Evolutionary conservation across 2,329 filamentous ascomycete species (phyloP), one percentile per base, ranked within the genome.

Genomic region (Xylaria sp.): DNA sequence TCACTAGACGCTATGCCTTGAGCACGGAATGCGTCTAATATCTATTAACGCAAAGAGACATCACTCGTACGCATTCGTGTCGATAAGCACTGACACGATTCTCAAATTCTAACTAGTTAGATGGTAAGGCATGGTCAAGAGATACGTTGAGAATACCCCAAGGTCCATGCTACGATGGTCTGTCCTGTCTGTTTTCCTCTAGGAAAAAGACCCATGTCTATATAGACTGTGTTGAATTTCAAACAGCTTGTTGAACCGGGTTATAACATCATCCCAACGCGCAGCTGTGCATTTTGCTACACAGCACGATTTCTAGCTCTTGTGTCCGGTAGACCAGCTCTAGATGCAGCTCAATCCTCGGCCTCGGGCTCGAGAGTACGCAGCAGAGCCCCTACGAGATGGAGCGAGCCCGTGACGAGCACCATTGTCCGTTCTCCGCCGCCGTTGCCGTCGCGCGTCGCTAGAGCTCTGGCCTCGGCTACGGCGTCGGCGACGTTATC

Each of bases 361-460:
- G 70, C 70, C 12, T 78, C 76, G 8, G 80, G 80, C 70, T 82
- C 92, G 61, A 96, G 76, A 0, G 91, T 87, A 74, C 91, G 89
- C 55, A 96, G 79, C 47, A 93, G 80, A 11, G 90, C 91, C 7
- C 93, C 92, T 0, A 94, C 92, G 40, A 97, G 82, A 80, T 96
- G 90, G 72, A 96, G 78, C 74, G 92, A 96, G 2, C 93, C 93
- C 14, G 93, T 96, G 9, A 92, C 88, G 57, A 97, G 78, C 7
- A 74, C 70, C 0, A 89, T 86, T 74, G 87, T 85, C 15, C 87
- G 80, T 2, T 62, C 31, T 67, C 31, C n/a, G 52, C 23, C 33
- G 15, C 31, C 19, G 4, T 33, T 15, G 15, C 31, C 19, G 4
- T 33, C 14, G 15, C 12, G 21, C 1, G 70, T 11, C 83, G 70